Evolutionary conservation across 2,329 filamentous ascomycete species (phyloP).

Genomic region (Gaeumannomyces sp.): DNA sequence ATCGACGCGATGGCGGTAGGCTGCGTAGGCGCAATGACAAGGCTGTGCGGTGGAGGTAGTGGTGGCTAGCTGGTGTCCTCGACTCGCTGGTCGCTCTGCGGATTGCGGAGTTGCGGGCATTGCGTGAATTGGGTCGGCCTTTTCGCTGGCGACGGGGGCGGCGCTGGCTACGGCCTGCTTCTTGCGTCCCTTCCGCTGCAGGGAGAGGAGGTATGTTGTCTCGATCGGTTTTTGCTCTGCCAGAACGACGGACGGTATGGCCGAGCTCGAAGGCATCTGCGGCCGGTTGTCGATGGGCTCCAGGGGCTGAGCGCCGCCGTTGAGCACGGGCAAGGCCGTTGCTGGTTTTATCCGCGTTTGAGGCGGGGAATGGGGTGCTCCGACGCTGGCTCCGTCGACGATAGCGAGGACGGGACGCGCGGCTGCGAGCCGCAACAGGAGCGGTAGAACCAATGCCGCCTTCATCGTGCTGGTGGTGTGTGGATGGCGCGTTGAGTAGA

Average conservation of each 20-base stretch:
- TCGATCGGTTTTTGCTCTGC: background rate
- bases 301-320: background rate
- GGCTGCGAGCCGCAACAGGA: conserved; percentile 5
- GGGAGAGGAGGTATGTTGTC: conserved; percentile 9
- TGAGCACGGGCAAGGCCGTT: background rate
- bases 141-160: background rate
- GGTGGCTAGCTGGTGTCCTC: background rate
- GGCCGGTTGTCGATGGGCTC: conserved; percentile 10
- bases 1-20: background rate
- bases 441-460: conserved; percentile 2
- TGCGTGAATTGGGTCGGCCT: background rate
- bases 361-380: background rate
- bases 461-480: conserved; percentile 8
- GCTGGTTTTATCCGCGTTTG: background rate
- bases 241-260: conserved; percentile 6
- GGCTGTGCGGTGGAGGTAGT: too few relatives aligned
- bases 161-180: background rate
- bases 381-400: background rate
- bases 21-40: background rate
- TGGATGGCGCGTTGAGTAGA: too few relatives aligned
- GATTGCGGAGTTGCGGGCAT: background rate
- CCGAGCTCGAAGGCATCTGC: background rate
- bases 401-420: background rate
- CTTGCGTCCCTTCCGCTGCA: background rate
- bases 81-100: background rate